Conservation (phyloP, 192 early-diverging fungal genomes). For the Coemansia sp. region DNA sequence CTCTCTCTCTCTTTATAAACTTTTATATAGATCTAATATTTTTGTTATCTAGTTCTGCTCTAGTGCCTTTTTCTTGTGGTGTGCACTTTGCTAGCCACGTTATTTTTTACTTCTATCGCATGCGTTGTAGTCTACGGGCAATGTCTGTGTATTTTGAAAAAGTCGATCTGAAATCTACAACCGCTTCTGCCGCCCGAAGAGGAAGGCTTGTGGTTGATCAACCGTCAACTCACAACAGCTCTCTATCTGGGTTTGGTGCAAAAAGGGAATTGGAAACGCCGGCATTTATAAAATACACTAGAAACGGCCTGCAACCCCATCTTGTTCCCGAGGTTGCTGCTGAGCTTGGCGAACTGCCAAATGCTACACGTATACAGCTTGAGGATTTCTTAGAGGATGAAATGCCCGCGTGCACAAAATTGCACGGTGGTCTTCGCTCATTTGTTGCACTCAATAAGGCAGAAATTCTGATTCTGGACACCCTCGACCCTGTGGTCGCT, state of each 20-base stretch:
- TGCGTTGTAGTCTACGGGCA: constrained; percentile 5
- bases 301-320: constrained; percentile 51
- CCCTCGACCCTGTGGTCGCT: constrained; percentile 34
- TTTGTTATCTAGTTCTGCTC: too few species aligned
- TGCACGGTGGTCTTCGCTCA: constrained; percentile 21
- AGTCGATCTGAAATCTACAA: constrained; percentile 2
- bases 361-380: constrained; percentile 41
- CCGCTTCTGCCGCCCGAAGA: constrained; percentile 17
- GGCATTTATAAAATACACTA: constrained; percentile 47
- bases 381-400: constrained; percentile 51
- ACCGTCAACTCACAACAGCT: neutral
- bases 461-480: constrained; percentile 39
- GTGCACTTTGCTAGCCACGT: neutral
- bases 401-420: constrained; percentile 5
- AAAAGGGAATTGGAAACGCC: constrained; percentile 36
- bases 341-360: constrained; percentile 29
- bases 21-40: too few species aligned
- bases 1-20: too few species aligned
- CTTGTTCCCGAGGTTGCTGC: constrained; percentile 51
- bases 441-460: constrained; percentile 26
- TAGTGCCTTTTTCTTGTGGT: neutral
- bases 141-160: constrained; percentile 48
- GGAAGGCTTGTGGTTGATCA: constrained; percentile 34
- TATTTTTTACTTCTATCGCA: constrained; percentile 2
- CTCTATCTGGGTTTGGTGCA: constrained; percentile 1